These are phyloP conservation scores for Peniophora sp. DNA, from an alignment of 1,284 basidiomycete species.

Conservation along the genomic window DNA sequence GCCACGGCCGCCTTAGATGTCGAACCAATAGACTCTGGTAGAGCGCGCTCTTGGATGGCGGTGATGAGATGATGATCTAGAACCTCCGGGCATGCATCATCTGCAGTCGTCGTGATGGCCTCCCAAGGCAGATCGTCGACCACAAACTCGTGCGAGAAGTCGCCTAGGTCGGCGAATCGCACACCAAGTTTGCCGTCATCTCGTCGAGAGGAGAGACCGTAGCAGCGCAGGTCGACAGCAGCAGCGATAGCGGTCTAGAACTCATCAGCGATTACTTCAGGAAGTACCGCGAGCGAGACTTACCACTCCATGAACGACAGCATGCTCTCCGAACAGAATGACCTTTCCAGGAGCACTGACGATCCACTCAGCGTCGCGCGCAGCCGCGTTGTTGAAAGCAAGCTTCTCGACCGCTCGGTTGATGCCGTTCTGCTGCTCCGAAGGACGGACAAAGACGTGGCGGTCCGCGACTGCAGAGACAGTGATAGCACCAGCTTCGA, in stretches of 20 bases:
- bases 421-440: constrained; percentile 34
- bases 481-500: constrained; percentile 86
- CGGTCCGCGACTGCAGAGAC: constrained; percentile 31
- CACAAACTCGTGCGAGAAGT: constrained; percentile 79
- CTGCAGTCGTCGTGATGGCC: constrained; percentile 47
- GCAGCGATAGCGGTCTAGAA: constrained; percentile 88
- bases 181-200: constrained; percentile 72
- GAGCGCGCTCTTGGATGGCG: constrained; percentile 49
- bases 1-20: constrained; percentile 57
- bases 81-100: constrained; percentile 51
- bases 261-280: constrained; percentile 3
- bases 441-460: constrained; percentile 44
- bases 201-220: constrained; percentile 74
- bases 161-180: constrained; percentile 73
- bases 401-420: constrained; percentile 64
- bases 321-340: constrained; percentile 98
- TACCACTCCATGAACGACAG: constrained; percentile 95
- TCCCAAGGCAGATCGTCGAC: constrained; percentile 84
- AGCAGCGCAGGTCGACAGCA: constrained; percentile 92
- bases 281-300: constrained; percentile 25
- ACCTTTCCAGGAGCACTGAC: constrained; percentile 97
- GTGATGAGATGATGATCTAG: constrained; percentile 69
- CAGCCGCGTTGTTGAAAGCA: constrained; percentile 23
- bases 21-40: constrained; percentile 36
- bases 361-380: constrained; percentile 65